Percentiles rank a stretch among this genome's conserved stretches.
Conservation (phyloP, 108 stramenopile genomes). For the Skeletonema potamos region DNA sequence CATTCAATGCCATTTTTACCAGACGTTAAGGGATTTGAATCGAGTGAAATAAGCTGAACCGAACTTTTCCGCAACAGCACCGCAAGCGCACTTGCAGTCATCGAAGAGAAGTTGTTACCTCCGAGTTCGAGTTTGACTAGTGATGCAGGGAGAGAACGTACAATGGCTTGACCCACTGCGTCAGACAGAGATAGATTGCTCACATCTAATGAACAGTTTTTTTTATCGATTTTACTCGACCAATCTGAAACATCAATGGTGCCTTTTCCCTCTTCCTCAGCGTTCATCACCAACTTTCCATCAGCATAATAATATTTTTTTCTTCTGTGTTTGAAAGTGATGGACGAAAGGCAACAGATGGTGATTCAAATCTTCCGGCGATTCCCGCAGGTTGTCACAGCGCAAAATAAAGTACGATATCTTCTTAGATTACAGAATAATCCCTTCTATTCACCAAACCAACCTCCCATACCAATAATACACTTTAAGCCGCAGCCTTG, state of each 20-base stretch:
- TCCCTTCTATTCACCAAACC: background rate
- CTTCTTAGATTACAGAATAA: background rate
- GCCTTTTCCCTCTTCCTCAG: constrained; percentile 16
- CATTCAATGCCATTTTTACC: constrained; percentile 15
- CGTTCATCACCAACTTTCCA: too few species aligned
- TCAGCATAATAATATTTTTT: too few species aligned
- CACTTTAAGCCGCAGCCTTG: constrained; percentile 15
- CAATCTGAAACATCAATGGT: constrained; percentile 20
- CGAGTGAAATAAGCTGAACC: constrained; percentile 21
- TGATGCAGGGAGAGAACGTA: constrained; percentile 10
- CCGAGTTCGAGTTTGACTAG: constrained; percentile 36
- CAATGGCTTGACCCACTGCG: constrained; percentile 23
- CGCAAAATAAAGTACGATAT: background rate
- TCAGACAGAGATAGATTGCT: constrained; percentile 35
- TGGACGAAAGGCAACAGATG: too few species aligned
- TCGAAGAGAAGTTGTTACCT: constrained; percentile 30
- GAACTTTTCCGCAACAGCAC: constrained; percentile 10
- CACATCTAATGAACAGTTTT: constrained; percentile 30
- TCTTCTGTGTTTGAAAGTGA: too few species aligned
- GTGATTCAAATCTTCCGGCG: background rate
- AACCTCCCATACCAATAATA: background rate
- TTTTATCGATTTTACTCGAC: constrained; percentile 16
- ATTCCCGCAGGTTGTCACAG: background rate
- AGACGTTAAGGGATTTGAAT: constrained; percentile 30
- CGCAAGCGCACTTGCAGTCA: constrained; percentile 15